Evolutionary conservation across 495 filamentous ascomycete species (phyloP), one percentile per base, ranked within the genome.

Genomic region (Paragyromitra xinjiangensis): DNA sequence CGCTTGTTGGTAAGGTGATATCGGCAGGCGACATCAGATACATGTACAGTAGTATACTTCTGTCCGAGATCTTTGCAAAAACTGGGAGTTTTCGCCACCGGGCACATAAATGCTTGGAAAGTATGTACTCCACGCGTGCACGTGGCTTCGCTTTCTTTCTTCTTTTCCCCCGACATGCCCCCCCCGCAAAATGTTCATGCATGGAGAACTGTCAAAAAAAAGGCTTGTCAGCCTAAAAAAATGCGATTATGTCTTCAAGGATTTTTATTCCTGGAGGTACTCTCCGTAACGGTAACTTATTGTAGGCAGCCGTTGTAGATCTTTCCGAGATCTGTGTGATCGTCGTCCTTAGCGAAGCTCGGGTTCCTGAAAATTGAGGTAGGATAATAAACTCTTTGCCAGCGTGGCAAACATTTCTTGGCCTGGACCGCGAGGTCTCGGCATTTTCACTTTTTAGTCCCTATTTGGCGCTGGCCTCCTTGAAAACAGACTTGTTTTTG

Each of bases 141-240:
- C 16, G 44, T 48, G 16, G 11, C 16, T 48, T 48, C 50, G 53
- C 48, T 40, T 19, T 55, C 14, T 55, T 68, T 37, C 48, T 51
- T 68, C 50, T n/a, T 8, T 34, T 34, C 29, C 4, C 29, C 29
- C 29, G 42, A 37, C 45, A 58, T 34, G 5, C 12, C 26, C n/a
- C n/a, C 34, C 64, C 71, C 72, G 40, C 72, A 55, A 64, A 69
- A 42, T 12, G 3, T 26, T 61, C 34, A 12, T 55, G 51, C 14
- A 24, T 51, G 22, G 12, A 19, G 44, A n/a, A 12, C 11, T 56
- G 44, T 39, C 42, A 65, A 37, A 53, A 29, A 48, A 58, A 55
- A n/a, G 34, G 40, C 56, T 53, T 42, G 56, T 44, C 62, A 69
- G 58, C 29, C 72, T 69, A 53, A 37, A 62, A 62, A 40, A 29